A percentile compares a stretch with the other conserved stretches of the same genome.
Evolutionary conservation across 106 monocot species (phyloP).

Genomic region (Acorus gramineus): DNA sequence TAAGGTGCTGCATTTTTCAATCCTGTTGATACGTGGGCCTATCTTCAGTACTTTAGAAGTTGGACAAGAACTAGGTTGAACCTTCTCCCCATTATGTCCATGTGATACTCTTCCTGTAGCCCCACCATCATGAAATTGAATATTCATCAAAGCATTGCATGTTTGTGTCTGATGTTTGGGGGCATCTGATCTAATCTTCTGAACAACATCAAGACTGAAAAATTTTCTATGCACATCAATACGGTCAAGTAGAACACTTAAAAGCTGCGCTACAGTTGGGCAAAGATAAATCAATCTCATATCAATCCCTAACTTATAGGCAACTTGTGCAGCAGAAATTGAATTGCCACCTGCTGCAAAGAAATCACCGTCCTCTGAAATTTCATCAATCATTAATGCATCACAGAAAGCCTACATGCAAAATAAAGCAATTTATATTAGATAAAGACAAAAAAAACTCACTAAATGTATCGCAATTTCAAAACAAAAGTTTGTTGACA

Average conservation of each 20-base stretch:
- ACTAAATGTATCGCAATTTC: no score
- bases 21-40: not conserved
- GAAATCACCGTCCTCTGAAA: constrained; percentile 67
- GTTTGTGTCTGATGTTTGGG: not conserved
- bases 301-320: constrained; percentile 77
- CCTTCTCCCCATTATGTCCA: not conserved
- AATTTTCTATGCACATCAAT: not conserved
- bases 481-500: no score
- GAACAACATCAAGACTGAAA: not conserved
- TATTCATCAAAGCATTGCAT: constrained; percentile 1
- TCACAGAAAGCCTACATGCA: constrained; percentile 56
- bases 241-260: constrained; percentile 27
- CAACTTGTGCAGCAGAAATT: constrained; percentile 76
- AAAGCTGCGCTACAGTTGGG: constrained; percentile 56
- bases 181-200: constrained; percentile 26
- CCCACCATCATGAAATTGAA: not conserved
- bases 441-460: no score
- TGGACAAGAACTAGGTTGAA: constrained; percentile 1
- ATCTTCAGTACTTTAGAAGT: constrained; percentile 1
- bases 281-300: constrained; percentile 70
- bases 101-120: constrained; percentile 2
- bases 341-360: constrained; percentile 82
- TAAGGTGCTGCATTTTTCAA: not conserved
- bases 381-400: constrained; percentile 40
- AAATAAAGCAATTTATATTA: not conserved